These are phyloP conservation scores for Funneliformis mosseae DNA, from an alignment of 192 early-diverging fungal genomes.

Conservation along the genomic window DNA sequence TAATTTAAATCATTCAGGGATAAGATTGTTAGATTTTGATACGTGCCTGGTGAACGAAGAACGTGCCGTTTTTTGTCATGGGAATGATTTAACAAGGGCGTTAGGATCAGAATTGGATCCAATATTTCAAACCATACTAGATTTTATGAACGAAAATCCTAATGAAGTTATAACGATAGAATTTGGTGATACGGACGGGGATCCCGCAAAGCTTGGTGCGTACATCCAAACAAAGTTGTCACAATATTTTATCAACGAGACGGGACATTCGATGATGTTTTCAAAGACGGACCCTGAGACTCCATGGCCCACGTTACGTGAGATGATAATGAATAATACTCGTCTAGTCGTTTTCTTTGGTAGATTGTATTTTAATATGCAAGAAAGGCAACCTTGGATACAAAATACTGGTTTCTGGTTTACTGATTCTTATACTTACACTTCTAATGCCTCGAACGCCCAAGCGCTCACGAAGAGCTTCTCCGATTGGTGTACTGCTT, in stretches of 20 bases:
- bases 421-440: conserved; percentile 38
- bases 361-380: conserved; percentile 31
- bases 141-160: conserved; percentile 41
- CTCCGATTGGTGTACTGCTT: conserved; percentile 30
- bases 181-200: conserved; percentile 44
- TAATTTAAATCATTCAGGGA: conserved; percentile 32
- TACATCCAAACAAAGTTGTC: conserved; percentile 35
- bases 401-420: conserved; percentile 39
- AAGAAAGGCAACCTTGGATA: conserved; percentile 40
- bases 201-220: background rate
- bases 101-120: conserved; percentile 38
- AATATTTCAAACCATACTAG: conserved; percentile 33
- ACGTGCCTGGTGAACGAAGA: conserved; percentile 41
- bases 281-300: background rate
- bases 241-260: conserved; percentile 38
- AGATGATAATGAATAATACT: conserved; percentile 44
- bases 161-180: conserved; percentile 45
- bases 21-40: conserved; percentile 46
- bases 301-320: conserved; percentile 39
- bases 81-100: conserved; percentile 30
- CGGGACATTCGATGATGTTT: conserved; percentile 34
- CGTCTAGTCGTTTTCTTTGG: conserved; percentile 43
- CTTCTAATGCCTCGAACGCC: conserved; percentile 19
- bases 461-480: conserved; percentile 37
- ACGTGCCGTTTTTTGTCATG: conserved; percentile 43